A percentile compares a stretch with the other conserved stretches of the same genome.
Conservation (phyloP, 352 stramenopile species). For the Pythium aphanidermatum region DNA sequence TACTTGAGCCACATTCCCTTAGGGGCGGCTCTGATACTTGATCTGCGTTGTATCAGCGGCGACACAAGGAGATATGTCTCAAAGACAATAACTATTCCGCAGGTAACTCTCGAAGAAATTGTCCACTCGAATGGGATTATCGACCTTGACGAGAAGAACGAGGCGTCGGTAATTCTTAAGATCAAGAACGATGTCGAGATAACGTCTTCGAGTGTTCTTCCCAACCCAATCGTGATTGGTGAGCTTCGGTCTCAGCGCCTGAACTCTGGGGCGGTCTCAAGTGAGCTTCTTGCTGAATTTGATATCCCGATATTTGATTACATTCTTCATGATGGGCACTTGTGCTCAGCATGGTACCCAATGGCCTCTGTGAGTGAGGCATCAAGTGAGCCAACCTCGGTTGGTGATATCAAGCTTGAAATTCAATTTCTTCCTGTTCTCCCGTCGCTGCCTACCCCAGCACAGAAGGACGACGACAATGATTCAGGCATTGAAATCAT, state of each 20-base stretch:
- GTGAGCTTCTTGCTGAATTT: constrained; percentile 16
- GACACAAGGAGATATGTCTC: no score
- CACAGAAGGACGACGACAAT: background rate
- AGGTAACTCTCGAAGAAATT: constrained; percentile 10
- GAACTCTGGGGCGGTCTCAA: background rate
- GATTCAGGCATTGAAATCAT: no score
- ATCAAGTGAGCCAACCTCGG: no score
- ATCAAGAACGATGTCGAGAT: background rate
- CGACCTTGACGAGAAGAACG: background rate
- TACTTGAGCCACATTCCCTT: constrained; percentile 16
- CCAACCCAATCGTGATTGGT: constrained; percentile 26
- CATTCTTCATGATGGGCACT: constrained; percentile 34
- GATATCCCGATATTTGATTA: constrained; percentile 46
- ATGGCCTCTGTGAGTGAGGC: background rate
- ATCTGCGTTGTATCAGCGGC: no score
- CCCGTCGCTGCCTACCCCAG: background rate
- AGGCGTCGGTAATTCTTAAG: constrained; percentile 2
- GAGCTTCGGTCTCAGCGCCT: constrained; percentile 8
- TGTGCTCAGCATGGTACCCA: constrained; percentile 29
- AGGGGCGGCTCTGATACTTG: background rate
- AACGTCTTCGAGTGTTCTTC: background rate
- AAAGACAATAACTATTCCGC: constrained; percentile 9
- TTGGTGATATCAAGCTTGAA: constrained; percentile 30
- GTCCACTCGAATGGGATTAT: constrained; percentile 2
- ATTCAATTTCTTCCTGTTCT: constrained; percentile 34